phyloP scores from a whole-genome alignment of 768 basidiomycete genomes.

The Antrodiella citrinella region DNA sequence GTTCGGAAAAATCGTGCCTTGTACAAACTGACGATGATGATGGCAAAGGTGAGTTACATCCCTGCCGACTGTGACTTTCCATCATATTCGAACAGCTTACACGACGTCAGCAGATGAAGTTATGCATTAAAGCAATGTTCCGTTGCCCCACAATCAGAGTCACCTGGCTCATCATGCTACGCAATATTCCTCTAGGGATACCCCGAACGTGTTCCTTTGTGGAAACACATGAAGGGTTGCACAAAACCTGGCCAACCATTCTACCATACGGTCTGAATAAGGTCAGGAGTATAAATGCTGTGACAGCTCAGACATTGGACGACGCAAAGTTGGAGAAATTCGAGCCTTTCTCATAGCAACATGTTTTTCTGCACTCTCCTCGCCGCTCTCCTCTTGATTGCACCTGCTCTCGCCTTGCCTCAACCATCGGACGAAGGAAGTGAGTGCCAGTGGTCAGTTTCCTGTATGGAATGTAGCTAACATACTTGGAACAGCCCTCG shows the following conservation, averaged over 20 bases:
- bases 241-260: too few relatives aligned
- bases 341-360: background rate
- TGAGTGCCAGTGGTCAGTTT: background rate
- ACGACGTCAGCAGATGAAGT: background rate
- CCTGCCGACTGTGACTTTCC: background rate
- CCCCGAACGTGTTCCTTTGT: background rate
- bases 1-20: background rate
- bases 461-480: too few relatives aligned
- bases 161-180: background rate
- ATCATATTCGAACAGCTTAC: background rate
- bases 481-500: background rate
- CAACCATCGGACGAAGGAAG: background rate
- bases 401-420: background rate
- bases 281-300: too few relatives aligned
- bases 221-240: too few relatives aligned
- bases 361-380: background rate
- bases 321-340: too few relatives aligned
- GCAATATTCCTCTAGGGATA: background rate
- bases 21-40: background rate
- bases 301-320: too few relatives aligned
- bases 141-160: background rate
- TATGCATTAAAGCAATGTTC: background rate
- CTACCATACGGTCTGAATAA: too few relatives aligned
- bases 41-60: background rate
- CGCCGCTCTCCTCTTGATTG: background rate